Percentiles rank a stretch among this genome's conserved stretches.
Evolutionary conservation across 164 flowering plant genomes (phyloP).

Genomic region (Saururus chinensis): DNA sequence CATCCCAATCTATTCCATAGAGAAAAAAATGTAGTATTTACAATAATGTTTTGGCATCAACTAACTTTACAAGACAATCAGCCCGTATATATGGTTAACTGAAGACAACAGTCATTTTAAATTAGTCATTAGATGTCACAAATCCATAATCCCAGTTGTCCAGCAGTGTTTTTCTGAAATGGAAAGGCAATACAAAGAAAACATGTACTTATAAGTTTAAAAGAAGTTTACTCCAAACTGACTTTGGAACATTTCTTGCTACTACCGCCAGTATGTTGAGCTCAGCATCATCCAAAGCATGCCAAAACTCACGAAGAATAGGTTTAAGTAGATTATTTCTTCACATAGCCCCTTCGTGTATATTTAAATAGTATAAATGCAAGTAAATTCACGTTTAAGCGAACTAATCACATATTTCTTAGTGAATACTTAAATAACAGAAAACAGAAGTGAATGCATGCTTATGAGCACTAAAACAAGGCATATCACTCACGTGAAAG

Average conservation of each 20-base stretch:
- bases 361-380: too few relatives aligned
- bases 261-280: not conserved
- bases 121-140: too few relatives aligned
- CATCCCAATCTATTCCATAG: slow-evolving; percentile 76
- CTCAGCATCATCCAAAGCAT: not conserved
- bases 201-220: too few relatives aligned
- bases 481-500: not conserved
- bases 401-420: too few relatives aligned
- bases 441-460: not conserved
- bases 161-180: too few relatives aligned
- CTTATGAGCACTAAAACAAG: not conserved
- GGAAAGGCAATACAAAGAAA: too few relatives aligned
- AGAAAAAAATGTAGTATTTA: not conserved
- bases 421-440: too few relatives aligned
- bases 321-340: not conserved
- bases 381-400: too few relatives aligned
- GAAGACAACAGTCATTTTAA: not conserved
- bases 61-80: not conserved
- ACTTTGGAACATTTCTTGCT: not conserved
- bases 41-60: not conserved
- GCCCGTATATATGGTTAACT: not conserved
- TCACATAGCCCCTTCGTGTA: not conserved
- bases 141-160: too few relatives aligned
- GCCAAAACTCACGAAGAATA: not conserved
- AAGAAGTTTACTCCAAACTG: too few relatives aligned